These are phyloP conservation scores for Globisporangium canariense DNA, from an alignment of 352 stramenopile genomes.

Conservation along the genomic window DNA sequence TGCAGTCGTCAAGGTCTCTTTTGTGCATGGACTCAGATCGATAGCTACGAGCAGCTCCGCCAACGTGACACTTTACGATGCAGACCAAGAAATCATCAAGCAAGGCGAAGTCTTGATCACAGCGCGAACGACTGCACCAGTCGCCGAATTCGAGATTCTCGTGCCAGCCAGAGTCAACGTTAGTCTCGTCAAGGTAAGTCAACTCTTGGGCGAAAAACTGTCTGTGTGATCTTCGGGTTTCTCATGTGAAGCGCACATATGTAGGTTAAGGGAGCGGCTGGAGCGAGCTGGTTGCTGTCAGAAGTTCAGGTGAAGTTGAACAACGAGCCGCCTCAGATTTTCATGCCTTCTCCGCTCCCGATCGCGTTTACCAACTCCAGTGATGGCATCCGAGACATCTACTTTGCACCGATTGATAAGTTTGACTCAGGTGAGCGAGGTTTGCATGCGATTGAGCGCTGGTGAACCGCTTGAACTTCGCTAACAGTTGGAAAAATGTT, in stretches of 20 bases:
- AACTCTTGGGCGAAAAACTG: not conserved
- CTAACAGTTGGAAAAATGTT: not conserved
- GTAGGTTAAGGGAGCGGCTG: conserved; percentile 20
- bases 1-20: conserved; percentile 30
- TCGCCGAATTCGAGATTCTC: conserved; percentile 4
- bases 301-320: conserved; percentile 35
- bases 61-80: conserved; percentile 22
- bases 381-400: conserved; percentile 21
- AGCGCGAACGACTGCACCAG: not conserved
- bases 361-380: conserved; percentile 15
- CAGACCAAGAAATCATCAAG: conserved; percentile 17
- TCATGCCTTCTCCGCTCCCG: conserved; percentile 14
- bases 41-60: conserved; percentile 7
- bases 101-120: conserved; percentile 8
- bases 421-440: conserved; percentile 11
- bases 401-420: conserved; percentile 19
- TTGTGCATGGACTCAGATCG: conserved; percentile 21
- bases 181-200: conserved; percentile 13
- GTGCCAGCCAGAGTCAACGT: conserved; percentile 3
- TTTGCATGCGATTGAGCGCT: not conserved
- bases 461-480: not conserved
- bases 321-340: conserved; percentile 15
- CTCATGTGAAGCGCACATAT: not conserved
- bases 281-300: conserved; percentile 20
- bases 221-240: not conserved